A percentile compares a stretch with the other conserved stretches of the same genome.
These are phyloP conservation scores for Lasiodiplodia sp. DNA, from an alignment of 2,329 filamentous ascomycete species.

Conservation along the genomic window DNA sequence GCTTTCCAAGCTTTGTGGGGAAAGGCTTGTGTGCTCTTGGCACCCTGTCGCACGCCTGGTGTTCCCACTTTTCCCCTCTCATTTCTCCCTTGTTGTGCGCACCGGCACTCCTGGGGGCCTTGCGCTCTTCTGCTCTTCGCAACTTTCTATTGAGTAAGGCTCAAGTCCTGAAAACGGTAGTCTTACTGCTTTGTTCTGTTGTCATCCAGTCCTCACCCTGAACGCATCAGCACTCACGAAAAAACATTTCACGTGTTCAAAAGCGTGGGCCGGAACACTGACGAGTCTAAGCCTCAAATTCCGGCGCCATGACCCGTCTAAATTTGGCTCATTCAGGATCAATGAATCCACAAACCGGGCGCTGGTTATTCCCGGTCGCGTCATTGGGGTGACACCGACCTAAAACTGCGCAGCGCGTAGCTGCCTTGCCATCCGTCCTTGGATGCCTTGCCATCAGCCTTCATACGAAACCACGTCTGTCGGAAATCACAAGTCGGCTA, in stretches of 20 bases:
- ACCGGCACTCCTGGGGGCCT: neutral
- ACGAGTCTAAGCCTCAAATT: neutral
- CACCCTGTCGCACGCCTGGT: neutral
- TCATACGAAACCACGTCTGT: neutral
- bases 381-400: neutral
- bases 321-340: neutral
- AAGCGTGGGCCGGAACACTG: neutral
- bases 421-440: neutral
- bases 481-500: neutral
- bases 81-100: slow-evolving; percentile 1
- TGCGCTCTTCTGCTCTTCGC: neutral
- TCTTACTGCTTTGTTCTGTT: neutral
- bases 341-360: neutral
- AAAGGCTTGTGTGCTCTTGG: slow-evolving; percentile 3
- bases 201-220: neutral
- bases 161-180: too few relatives aligned
- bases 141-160: too few relatives aligned
- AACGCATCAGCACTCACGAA: neutral
- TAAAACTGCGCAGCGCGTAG: neutral
- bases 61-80: slow-evolving; percentile 20
- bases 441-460: neutral
- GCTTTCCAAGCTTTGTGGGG: slow-evolving; percentile 28
- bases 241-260: neutral
- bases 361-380: neutral
- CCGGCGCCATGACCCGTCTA: neutral